phyloP scores from a whole-genome alignment of 2,329 filamentous ascomycete genomes.

The Fusarium ambrosium region DNA sequence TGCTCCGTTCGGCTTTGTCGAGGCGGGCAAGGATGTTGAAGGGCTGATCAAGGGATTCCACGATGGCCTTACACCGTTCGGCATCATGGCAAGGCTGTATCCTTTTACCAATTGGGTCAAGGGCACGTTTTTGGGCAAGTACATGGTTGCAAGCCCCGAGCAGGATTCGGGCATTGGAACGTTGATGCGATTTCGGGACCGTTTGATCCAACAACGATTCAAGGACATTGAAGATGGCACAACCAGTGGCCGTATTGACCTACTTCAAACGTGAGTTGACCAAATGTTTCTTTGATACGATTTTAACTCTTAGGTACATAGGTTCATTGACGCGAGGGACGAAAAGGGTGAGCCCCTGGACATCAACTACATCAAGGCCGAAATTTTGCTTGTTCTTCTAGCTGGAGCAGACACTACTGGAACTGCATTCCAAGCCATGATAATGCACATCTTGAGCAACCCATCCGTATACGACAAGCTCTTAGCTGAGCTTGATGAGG shows the following conservation, averaged over 20 bases:
- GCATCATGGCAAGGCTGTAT: constrained; percentile 60
- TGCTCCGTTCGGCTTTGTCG: constrained; percentile 59
- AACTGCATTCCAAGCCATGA: constrained; percentile 59
- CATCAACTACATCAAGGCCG: constrained; percentile 40
- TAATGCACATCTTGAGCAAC: constrained; percentile 47
- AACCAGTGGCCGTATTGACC: constrained; percentile 57
- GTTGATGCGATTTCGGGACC: constrained; percentile 70
- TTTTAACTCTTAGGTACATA: neutral
- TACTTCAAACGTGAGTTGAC: constrained; percentile 62
- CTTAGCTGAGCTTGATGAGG: constrained; percentile 40
- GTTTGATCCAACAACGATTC: constrained; percentile 62
- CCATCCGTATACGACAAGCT: constrained; percentile 41
- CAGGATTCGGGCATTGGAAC: constrained; percentile 67
- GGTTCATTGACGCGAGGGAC: constrained; percentile 30
- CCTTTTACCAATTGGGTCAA: constrained; percentile 34
- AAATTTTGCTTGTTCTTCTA: constrained; percentile 44
- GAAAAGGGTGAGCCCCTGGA: constrained; percentile 21
- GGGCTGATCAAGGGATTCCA: constrained; percentile 53
- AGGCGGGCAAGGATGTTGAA: constrained; percentile 60
- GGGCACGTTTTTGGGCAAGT: constrained; percentile 38
- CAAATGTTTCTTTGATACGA: rapidly evolving
- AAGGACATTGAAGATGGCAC: constrained; percentile 62
- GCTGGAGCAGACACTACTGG: constrained; percentile 62
- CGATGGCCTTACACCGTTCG: constrained; percentile 29
- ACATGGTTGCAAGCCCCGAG: constrained; percentile 54